Evolutionary conservation across 2,329 filamentous ascomycete species (phyloP).

Genomic region (Ceratocystis albifundus): DNA sequence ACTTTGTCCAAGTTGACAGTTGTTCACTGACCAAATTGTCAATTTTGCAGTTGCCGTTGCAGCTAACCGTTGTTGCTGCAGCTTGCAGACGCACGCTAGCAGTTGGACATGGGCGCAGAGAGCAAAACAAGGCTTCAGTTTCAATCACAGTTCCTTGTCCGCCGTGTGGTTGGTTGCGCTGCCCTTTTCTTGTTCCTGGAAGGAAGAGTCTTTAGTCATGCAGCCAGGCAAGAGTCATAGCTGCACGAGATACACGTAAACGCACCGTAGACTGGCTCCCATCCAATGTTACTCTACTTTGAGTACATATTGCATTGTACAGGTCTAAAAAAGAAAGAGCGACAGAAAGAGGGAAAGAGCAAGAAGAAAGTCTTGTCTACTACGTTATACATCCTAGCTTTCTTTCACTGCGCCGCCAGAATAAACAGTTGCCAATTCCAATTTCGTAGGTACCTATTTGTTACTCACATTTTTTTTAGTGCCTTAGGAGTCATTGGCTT

Average conservation of each 20-base stretch:
- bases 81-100: not conserved
- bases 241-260: not conserved
- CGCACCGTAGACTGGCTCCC: not conserved
- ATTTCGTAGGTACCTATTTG: not conserved
- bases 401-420: not conserved
- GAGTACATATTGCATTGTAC: no score
- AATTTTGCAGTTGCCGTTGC: not conserved
- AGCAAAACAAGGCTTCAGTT: no score
- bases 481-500: not conserved
- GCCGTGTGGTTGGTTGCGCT: not conserved
- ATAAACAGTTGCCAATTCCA: conserved; percentile 4
- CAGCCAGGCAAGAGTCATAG: not conserved
- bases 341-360: no score
- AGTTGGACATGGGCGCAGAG: not conserved
- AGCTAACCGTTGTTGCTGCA: not conserved
- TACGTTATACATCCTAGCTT: not conserved
- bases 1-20: not conserved
- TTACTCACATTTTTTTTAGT: conserved; percentile 6
- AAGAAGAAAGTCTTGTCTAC: not conserved
- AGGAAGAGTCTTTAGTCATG: not conserved
- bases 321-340: no score
- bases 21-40: not conserved
- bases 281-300: no score
- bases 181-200: not conserved
- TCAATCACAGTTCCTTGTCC: not conserved